Base-by-base conservation (phyloP, 352 stramenopile species). In the Pythium rhizo-oryzae region DNA sequence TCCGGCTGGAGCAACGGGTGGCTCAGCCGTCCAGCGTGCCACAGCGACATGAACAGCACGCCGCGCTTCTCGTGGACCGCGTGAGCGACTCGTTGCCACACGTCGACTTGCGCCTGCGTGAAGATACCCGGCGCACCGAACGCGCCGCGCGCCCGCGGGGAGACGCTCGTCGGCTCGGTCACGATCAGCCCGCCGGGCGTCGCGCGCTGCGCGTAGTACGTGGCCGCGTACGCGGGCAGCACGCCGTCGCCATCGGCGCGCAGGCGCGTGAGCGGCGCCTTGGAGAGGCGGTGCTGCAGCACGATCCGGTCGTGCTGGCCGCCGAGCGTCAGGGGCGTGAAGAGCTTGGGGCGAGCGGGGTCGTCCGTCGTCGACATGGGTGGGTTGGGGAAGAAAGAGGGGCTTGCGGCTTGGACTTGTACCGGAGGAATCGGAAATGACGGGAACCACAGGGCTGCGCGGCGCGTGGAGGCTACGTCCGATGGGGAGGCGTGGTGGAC, bases 41-140 rank as follows among this genome's bases (percentile, higher is more conserved):
- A 92, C 12, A 94, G 69, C 72, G 94, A 83, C 37, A 77, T 28
- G 55, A 78, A 86, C 47, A 94, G 91, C 23, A 75, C 70, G 58
- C 75, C 80, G 39, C 68, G 71, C 50, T 89, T 90, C 18, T 56
- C 71, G 62, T 96, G 87, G 11, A 96, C 86, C 4, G 61, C 47
- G 23, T 90, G 73, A 0, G 62, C 60, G 1, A 87, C 51, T 18
- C 37, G 59, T 28, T 84, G 79, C 79, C 79, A 87, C 8, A 15
- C 65, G 6, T 65, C 39, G 62, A 71, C 25, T 44, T 88, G 79
- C 16, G 77, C 70, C 23, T 70, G 23, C 13, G 50, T 76, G 50
- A 67, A 81, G 46, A 87, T 70, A 19, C 73, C 77, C 8, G 77
- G 77, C 25, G 71, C 52, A 30, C 57, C 53, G 30, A 71, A 62